Percentiles rank a stretch among this genome's conserved stretches.
phyloP scores from a whole-genome alignment of 805 yeast genomes.

The Candida dajiaensis region DNA sequence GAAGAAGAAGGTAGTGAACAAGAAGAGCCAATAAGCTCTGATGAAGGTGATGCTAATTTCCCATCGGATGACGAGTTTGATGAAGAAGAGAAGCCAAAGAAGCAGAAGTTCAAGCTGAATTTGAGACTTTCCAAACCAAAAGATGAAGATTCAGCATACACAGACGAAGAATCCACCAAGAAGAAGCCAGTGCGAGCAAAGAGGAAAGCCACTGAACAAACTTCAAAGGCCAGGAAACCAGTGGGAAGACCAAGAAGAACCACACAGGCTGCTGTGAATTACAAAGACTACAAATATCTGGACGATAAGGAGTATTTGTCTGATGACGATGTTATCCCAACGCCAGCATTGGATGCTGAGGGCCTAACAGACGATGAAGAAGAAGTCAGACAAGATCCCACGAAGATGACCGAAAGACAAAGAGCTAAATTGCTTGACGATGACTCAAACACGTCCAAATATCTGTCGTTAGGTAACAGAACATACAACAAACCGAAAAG shows the following conservation, averaged over 20 bases:
- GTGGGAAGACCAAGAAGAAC: constrained; percentile 1
- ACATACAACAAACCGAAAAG: constrained; percentile 34
- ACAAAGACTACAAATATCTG: constrained; percentile 1
- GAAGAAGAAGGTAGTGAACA: constrained; percentile 11
- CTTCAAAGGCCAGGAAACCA: not conserved
- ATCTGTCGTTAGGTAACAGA: constrained; percentile 17
- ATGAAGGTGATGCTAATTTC: constrained; percentile 13
- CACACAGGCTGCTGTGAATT: not conserved
- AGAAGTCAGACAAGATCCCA: constrained; percentile 13
- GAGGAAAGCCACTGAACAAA: not conserved
- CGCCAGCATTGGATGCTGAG: constrained; percentile 22
- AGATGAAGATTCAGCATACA: not conserved
- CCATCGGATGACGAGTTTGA: constrained; percentile 15
- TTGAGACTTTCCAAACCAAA: constrained; percentile 5
- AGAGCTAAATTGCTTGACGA: constrained; percentile 15
- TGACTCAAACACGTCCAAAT: not conserved
- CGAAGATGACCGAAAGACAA: constrained; percentile 26
- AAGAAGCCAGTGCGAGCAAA: not conserved
- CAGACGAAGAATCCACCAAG: not conserved
- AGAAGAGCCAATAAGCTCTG: constrained; percentile 8
- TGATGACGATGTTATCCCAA: constrained; percentile 17
- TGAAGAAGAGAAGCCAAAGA: constrained; percentile 7
- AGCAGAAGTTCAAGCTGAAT: constrained; percentile 15
- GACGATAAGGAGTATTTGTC: constrained; percentile 11
- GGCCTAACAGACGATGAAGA: constrained; percentile 20